Conservation (phyloP, 129 eudicot genomes). For the sunflower (Helianthus annuus) region DNA sequence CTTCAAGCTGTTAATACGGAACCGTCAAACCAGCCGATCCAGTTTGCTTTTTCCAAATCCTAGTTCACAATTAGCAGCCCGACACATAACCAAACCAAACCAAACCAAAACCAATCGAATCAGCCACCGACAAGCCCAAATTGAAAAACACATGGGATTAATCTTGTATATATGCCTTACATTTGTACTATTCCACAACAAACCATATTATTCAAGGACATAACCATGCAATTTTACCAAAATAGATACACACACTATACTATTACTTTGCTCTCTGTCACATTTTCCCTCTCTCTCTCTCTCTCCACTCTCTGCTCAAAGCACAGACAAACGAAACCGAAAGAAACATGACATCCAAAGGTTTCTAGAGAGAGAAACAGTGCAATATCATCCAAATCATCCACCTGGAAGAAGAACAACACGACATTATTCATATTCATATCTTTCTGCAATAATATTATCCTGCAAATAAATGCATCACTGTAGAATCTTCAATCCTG, state of each 20-base stretch:
- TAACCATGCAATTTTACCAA: constrained; percentile 5
- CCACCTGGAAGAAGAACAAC: constrained; percentile 16
- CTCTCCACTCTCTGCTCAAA: constrained; percentile 8
- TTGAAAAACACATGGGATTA: neutral
- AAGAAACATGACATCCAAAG: neutral
- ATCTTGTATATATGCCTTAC: neutral
- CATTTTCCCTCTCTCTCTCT: constrained; percentile 24
- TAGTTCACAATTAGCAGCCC: no score
- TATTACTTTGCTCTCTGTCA: constrained; percentile 19
- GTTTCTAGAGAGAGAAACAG: constrained; percentile 23
- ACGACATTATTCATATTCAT: constrained; percentile 3
- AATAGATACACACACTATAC: constrained; percentile 18
- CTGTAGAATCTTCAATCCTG: constrained; percentile 19
- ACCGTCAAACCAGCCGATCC: no score
- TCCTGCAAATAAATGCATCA: constrained; percentile 21
- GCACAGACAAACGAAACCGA: constrained; percentile 30
- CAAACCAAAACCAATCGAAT: neutral
- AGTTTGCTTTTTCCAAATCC: no score
- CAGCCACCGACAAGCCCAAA: neutral
- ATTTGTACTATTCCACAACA: constrained; percentile 1
- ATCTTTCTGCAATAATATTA: constrained; percentile 9
- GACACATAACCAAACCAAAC: no score
- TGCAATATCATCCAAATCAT: constrained; percentile 16
- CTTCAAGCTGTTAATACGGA: no score
- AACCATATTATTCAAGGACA: neutral